Base-by-base conservation (phyloP, 192 early-diverging fungal species). In the Coemansia sp. region DNA sequence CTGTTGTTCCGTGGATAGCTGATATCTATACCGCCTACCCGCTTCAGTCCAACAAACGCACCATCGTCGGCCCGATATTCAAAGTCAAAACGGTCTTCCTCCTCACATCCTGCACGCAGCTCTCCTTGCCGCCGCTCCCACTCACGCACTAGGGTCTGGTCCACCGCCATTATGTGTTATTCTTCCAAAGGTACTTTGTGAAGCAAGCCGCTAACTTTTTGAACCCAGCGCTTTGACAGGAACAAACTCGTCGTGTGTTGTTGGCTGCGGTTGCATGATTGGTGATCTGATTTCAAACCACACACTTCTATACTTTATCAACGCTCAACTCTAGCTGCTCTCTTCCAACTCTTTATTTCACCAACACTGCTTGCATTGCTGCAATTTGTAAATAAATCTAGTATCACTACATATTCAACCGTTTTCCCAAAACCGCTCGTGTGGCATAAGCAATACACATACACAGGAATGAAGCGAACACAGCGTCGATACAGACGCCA, bases 11-110 rank as follows among this genome's bases (percentile, higher is more conserved):
- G 68, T 47, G 78, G 78, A 64, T 90, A 93, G 68, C 90, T 91
- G 30, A 92, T 71, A 56, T 92, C 90, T 5, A 92, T 87, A 28
- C 90, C 90, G n/a, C 85, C 90, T 44, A 92, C 74, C 49, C 84
- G 84, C n/a, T 60, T 47, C 30, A 92, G 63, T 14, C 65, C 68
- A n/a, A 26, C 54, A 12, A 82, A 56, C 26, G 8, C 27, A 2
- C 32, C 22, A 31, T 49, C 51, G 47, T 5, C 24, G 28, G 56
- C 5, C 24, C 23, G 34, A 41, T 51, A 53, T 41, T 34, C 38
- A 56, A 74, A 71, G 25, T 68, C 59, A 7, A 71, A 24, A 2
- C 55, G 53, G 57, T 73, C 68, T 10, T 24, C 32, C 27, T 60
- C 47, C 16, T 61, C 62, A 12, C 56, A 54, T 41, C 26, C 72